Evolutionary conservation across 441 rosid genomes (phyloP), one percentile per base, ranked within the genome.

Genomic region (Theobroma grandiflorum): DNA sequence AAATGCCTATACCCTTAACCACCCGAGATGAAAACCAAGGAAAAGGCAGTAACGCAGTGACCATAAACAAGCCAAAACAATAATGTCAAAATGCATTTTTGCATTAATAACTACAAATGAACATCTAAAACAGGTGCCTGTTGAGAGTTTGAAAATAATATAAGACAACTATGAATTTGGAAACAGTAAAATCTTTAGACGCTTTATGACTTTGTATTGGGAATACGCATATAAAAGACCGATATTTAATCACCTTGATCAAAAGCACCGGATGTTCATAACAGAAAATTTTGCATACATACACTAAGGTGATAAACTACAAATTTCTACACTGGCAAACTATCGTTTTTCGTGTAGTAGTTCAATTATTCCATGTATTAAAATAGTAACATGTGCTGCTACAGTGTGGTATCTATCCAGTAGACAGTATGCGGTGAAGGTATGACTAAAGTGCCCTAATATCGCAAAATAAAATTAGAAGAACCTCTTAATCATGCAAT

Each of bases 401-500:
- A 66, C 71, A 58, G 3, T 31, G 43, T 15, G 57, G 26, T 0
- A 35, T 58, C 49, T 47, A 57, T 80, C 75, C 52, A 22, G 20
- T 31, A 14, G 16, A 45, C 75, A 68, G 42, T 26, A 67, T 69
- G 43, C 16, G 57, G 33, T 10, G 8, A 20, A 50, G 38, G 68
- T 7, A 71, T n/a, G n/a, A n/a, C n/a, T n/a, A n/a, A n/a, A n/a
- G n/a, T n/a, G n/a, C 18, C 40, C 71, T 2, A 20, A 31, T 38
- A 75, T 33, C 43, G 20, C 62, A 38, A 26, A 73, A 33, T 18
- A 59, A 77, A 70, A 18, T 35, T 61, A 26, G 47, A 47, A 82
- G 71, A 72, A 59, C 42, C 58, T 59, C 61, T 40, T 76, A 75
- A 79, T 68, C 78, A 79, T 52, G 83, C 77, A 83, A 31, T 64